phyloP scores from a whole-genome alignment of 208 protist genomes.

The Porcisia deanei region DNA sequence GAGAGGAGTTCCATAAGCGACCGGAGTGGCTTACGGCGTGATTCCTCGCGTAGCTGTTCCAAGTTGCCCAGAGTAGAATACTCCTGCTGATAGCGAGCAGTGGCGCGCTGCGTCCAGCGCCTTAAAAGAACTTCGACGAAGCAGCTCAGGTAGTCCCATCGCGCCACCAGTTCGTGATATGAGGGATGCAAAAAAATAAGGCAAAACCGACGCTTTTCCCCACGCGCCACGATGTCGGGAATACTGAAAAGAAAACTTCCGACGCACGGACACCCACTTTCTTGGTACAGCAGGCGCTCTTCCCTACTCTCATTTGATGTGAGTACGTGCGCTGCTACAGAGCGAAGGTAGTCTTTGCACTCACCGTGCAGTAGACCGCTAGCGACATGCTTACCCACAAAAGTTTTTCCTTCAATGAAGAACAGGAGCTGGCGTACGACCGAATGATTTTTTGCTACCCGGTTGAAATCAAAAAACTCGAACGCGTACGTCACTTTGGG shows the following conservation, averaged over 20 bases:
- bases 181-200: conserved; percentile 66
- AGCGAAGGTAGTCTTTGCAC: conserved; percentile 50
- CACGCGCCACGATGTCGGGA: conserved; percentile 79
- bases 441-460: conserved; percentile 3
- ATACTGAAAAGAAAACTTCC: conserved; percentile 76
- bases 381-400: conserved; percentile 40
- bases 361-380: conserved; percentile 51
- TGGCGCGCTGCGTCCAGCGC: conserved; percentile 37
- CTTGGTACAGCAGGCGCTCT: conserved; percentile 68
- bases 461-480: conserved; percentile 66
- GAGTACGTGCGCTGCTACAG: conserved; percentile 60
- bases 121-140: conserved; percentile 46
- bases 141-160: conserved; percentile 44
- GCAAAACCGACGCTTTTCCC: conserved; percentile 79
- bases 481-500: conserved; percentile 63
- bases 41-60: conserved; percentile 61
- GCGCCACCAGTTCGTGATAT: conserved; percentile 50
- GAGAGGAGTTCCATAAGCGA: conserved; percentile 49
- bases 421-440: conserved; percentile 22
- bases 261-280: conserved; percentile 54
- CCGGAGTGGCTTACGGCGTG: conserved; percentile 55
- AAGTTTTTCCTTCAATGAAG: conserved; percentile 30
- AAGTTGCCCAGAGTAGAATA: conserved; percentile 61
- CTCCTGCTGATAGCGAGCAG: conserved; percentile 46
- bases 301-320: conserved; percentile 64